Conservation (phyloP, 2,329 filamentous ascomycete genomes). For the Purpureocillium takamizusanense region DNA sequence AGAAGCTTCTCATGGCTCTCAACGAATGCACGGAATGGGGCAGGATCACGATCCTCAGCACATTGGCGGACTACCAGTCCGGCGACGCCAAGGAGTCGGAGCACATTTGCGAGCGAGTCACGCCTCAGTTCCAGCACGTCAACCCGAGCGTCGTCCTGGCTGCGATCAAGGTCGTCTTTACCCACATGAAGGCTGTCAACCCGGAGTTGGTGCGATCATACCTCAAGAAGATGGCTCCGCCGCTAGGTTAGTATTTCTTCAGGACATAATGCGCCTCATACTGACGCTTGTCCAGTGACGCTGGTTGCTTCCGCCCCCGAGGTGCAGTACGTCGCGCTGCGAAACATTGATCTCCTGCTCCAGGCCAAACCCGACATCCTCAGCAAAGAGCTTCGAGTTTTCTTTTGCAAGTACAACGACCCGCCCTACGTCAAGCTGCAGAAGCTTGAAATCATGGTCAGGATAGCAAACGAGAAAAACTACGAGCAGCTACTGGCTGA, state of each 20-base stretch:
- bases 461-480: constrained; percentile 95
- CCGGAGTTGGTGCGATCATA: constrained; percentile 75
- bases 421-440: constrained; percentile 95
- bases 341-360: constrained; percentile 91
- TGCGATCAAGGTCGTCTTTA: constrained; percentile 96
- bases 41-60: constrained; percentile 83
- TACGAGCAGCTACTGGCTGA: constrained; percentile 91
- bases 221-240: constrained; percentile 97
- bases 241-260: constrained; percentile 54
- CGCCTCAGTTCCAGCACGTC: constrained; percentile 96
- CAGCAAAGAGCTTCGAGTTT: constrained; percentile 93
- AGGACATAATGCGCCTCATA: not conserved
- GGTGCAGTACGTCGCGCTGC: constrained; percentile 92
- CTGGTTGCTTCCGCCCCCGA: constrained; percentile 92
- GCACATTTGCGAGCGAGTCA: constrained; percentile 93
- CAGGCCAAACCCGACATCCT: constrained; percentile 95
- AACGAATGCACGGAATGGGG: constrained; percentile 99
- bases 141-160: constrained; percentile 94
- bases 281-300: constrained; percentile 53
- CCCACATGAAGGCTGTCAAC: constrained; percentile 83
- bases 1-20: constrained; percentile 92
- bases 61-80: constrained; percentile 79
- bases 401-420: constrained; percentile 99
- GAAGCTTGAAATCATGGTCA: constrained; percentile 98
- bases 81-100: constrained; percentile 91